These are phyloP conservation scores for Sclerotinia spermophila DNA, from an alignment of 2,329 filamentous ascomycete genomes.

Conservation along the genomic window DNA sequence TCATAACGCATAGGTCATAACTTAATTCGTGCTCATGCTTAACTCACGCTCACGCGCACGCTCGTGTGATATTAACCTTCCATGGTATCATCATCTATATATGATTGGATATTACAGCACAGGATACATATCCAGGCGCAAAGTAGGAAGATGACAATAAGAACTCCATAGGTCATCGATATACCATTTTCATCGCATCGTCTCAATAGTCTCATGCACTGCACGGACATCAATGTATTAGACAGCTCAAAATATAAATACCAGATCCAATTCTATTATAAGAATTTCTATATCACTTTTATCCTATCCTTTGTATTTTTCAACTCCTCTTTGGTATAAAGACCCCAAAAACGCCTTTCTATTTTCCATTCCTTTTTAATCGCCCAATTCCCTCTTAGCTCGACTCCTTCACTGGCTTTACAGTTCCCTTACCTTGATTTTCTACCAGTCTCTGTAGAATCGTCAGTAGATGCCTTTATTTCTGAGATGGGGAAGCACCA, in stretches of 20 bases:
- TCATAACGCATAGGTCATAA: neutral
- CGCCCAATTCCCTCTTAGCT: neutral
- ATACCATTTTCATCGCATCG: neutral
- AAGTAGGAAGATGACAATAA: neutral
- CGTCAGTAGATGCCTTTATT: neutral
- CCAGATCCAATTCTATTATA: neutral
- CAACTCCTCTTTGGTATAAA: slow-evolving; percentile 13
- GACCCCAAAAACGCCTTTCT: neutral
- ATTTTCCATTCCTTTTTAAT: neutral
- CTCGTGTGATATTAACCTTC: neutral
- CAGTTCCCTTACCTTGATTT: slow-evolving; percentile 8
- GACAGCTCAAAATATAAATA: neutral
- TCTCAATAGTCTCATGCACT: neutral
- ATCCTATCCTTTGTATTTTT: neutral
- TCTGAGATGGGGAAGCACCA: neutral
- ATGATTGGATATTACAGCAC: neutral
- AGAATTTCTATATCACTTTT: neutral
- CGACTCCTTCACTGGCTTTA: neutral
- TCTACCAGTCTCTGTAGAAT: slow-evolving; percentile 9
- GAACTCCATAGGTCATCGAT: neutral
- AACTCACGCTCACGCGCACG: neutral
- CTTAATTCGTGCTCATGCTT: neutral
- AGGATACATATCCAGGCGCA: neutral
- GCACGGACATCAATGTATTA: neutral
- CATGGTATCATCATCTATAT: neutral